phyloP scores from a whole-genome alignment of 1,139 yeast genomes.

The Williopsis jadinii region DNA sequence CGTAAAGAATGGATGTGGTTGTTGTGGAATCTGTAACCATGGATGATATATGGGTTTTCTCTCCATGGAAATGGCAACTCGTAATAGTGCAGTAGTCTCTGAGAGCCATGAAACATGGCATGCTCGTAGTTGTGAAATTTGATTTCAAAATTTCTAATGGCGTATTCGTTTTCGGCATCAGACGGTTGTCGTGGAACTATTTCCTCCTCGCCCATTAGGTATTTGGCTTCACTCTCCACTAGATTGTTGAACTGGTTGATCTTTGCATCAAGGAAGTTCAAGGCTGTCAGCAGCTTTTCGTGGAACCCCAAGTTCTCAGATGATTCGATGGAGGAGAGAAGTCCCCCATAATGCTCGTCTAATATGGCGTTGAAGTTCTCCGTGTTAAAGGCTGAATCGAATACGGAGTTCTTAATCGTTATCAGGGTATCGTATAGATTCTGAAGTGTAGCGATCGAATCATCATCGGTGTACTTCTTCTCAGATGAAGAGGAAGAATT shows the following conservation, averaged over 20 bases:
- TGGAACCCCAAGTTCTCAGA: constrained; percentile 19
- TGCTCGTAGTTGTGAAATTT: constrained; percentile 53
- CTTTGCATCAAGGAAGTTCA: constrained; percentile 52
- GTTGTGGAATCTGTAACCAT: constrained; percentile 80
- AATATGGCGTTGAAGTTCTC: constrained; percentile 43
- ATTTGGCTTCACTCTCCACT: constrained; percentile 26
- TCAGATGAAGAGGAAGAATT: constrained; percentile 1
- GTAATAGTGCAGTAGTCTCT: constrained; percentile 64
- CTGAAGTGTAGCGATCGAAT: constrained; percentile 17
- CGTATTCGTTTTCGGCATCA: constrained; percentile 10
- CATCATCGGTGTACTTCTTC: constrained; percentile 9
- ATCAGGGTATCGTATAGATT: constrained; percentile 26
- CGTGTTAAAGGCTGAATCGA: constrained; percentile 26
- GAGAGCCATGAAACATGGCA: constrained; percentile 50
- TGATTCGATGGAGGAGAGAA: constrained; percentile 27
- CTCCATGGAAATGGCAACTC: constrained; percentile 92
- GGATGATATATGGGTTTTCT: constrained; percentile 77
- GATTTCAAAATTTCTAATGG: constrained; percentile 29
- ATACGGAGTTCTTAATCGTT: constrained; percentile 20
- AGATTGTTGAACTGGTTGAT: constrained; percentile 43
- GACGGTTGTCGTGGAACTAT: background rate
- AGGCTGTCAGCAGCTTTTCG: constrained; percentile 43
- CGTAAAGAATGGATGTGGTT: constrained; percentile 51
- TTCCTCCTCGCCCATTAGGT: constrained; percentile 8
- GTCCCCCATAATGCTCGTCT: constrained; percentile 48